A percentile compares a stretch with the other conserved stretches of the same genome.
phyloP scores from a whole-genome alignment of 2,329 filamentous ascomycete genomes.

The Aspergillus luchuensis region DNA sequence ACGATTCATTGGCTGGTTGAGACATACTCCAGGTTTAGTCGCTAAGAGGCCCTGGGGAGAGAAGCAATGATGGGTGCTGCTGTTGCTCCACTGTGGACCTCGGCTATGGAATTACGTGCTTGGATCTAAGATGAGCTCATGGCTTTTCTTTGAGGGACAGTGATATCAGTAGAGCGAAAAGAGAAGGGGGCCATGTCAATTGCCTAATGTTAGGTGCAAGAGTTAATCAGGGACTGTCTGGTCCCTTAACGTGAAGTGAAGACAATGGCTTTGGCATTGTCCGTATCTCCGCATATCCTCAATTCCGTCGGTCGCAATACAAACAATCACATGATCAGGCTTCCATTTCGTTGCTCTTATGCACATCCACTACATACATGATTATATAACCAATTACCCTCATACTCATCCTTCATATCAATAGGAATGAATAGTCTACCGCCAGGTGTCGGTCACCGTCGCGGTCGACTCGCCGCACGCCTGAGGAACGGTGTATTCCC shows the following conservation, averaged over 20 bases:
- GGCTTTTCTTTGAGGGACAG: neutral
- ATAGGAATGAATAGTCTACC: conserved; percentile 13
- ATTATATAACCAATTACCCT: neutral
- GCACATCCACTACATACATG: neutral
- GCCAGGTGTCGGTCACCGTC: conserved; percentile 44
- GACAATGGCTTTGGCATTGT: neutral
- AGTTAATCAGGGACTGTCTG: neutral
- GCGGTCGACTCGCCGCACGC: conserved; percentile 35
- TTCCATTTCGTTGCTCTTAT: neutral
- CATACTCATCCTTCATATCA: neutral
- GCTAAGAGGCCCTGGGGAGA: neutral
- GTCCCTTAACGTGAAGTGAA: neutral
- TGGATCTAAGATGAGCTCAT: conserved; percentile 17
- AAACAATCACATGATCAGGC: neutral
- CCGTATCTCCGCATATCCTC: neutral
- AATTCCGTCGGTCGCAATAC: neutral
- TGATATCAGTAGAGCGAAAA: neutral
- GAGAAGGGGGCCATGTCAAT: too few species aligned
- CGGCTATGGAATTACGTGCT: conserved; percentile 13
- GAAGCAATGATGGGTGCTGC: neutral
- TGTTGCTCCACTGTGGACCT: neutral
- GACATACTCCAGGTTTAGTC: neutral
- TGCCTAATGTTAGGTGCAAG: too few species aligned
- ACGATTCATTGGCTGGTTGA: neutral
- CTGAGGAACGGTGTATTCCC: conserved; percentile 44